Conservation (phyloP, 176 grass and related monocot genomes). For the Cenchrus purpureus region DNA sequence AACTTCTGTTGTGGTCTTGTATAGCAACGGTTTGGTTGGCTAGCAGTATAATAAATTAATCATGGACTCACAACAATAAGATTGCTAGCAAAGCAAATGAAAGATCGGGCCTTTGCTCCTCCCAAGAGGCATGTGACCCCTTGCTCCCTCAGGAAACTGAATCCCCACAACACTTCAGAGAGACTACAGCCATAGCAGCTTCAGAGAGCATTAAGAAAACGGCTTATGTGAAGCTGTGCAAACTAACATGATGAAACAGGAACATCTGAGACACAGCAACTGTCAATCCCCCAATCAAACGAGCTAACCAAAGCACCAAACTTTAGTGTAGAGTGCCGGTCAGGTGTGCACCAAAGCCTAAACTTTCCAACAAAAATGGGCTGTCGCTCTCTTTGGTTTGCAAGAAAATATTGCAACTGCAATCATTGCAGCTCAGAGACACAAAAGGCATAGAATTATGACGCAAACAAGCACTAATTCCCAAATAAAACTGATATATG, state of each 20-base stretch:
- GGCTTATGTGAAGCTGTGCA: background rate
- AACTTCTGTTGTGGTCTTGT: background rate
- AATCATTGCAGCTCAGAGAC: background rate
- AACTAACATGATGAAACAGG: too few species aligned
- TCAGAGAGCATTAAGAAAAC: background rate
- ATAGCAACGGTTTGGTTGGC: background rate
- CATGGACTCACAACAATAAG: background rate
- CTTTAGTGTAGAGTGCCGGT: background rate
- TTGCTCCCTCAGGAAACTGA: conserved; percentile 15
- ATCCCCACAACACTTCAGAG: background rate
- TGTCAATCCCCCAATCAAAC: background rate
- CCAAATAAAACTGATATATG: background rate
- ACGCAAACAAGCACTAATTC: background rate
- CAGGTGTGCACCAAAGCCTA: background rate
- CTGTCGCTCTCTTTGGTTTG: too few species aligned
- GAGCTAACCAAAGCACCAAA: background rate
- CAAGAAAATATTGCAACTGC: background rate
- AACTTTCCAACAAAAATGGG: background rate
- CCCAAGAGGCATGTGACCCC: conserved; percentile 29
- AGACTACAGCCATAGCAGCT: background rate
- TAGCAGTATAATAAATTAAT: background rate
- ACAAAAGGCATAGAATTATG: too few species aligned
- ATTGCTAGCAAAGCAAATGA: background rate
- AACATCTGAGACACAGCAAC: background rate
- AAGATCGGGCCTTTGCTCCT: conserved; percentile 16